These are phyloP conservation scores for Ogataea chonburiensis DNA, from an alignment of 805 yeast genomes.

Conservation along the genomic window DNA sequence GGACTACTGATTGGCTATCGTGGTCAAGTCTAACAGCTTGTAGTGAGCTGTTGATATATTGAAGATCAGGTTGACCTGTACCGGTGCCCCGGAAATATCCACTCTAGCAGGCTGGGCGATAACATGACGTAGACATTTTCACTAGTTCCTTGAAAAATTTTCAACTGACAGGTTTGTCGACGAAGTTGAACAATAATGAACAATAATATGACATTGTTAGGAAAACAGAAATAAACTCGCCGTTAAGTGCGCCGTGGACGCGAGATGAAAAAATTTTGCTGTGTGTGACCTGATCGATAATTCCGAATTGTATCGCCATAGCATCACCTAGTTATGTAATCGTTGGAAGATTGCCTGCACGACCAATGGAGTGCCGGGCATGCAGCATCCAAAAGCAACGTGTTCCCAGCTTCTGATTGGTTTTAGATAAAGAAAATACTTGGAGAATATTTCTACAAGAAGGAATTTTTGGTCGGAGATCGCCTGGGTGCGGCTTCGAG, in stretches of 20 bases:
- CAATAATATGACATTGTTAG: background rate
- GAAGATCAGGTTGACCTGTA: too few species aligned
- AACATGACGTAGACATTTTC: too few species aligned
- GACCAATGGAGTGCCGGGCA: background rate
- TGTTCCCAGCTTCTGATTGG: slow-evolving; percentile 15
- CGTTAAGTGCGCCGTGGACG: slow-evolving; percentile 9
- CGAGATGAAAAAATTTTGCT: slow-evolving; percentile 1
- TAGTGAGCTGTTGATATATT: too few species aligned
- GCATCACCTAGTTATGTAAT: slow-evolving; percentile 1
- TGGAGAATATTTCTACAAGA: slow-evolving; percentile 1
- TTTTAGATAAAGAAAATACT: slow-evolving; percentile 16
- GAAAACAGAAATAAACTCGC: too few species aligned
- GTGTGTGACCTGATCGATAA: slow-evolving; percentile 6
- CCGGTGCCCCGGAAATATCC: too few species aligned
- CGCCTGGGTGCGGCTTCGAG: slow-evolving; percentile 13
- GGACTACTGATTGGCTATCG: too few species aligned
- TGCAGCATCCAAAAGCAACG: slow-evolving; percentile 7
- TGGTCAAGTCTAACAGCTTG: too few species aligned
- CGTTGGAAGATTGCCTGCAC: background rate
- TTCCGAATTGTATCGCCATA: slow-evolving; percentile 6
- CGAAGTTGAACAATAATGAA: background rate
- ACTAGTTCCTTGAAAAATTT: too few species aligned
- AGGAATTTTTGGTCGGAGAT: slow-evolving; percentile 8
- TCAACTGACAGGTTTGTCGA: slow-evolving; percentile 2
- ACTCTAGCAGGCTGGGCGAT: too few species aligned